Evolutionary conservation across 2,329 filamentous ascomycete genomes (phyloP), one percentile per base, ranked within the genome.

Genomic region (Mollisiaceae sp.): DNA sequence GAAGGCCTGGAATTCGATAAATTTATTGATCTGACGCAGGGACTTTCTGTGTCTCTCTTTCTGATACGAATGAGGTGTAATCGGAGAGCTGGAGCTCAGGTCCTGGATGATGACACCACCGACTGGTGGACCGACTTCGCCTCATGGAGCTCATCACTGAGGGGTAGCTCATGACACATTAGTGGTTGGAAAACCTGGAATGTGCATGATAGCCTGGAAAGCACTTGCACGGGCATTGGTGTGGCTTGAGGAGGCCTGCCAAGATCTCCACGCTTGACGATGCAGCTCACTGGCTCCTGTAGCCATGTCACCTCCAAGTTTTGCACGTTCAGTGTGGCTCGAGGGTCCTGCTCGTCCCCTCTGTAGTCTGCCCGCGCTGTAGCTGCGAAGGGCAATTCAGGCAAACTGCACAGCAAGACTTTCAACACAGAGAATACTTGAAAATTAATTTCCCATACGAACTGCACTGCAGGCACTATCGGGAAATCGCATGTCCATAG

Each of bases 131-230:
- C 24, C 8, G 20, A 57, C 36, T 41, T 41, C 39, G 36, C 55
- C 55, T 38, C 35, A 8, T 22, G 20, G 55, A 39, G 55, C 35
- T 39, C 18, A 35, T 39, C 2, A 20, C 6, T 38, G 32, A 41
- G 36, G 55, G 55, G 54, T 20, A 38, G 36, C 15, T 39, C 20
- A 57, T 57, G 55, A 38, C 32, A 38, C 55, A 57, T 57, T 27
- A 57, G 55, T 57, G 55, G 55, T 24, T 57, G 36, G 36, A 27
- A 57, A 57, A 57, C 55, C 55, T 57, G 55, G 55, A 39, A 57
- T 4, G 2, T 38, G 35, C 18, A 22, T 57, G 32, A 18, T n/a
- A 39, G 36, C 32, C 35, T 39, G 27, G 24, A 4, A 5, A 14
- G 32, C 12, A 38, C 55, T 39, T 39, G 24, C 35, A 20, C 27